Conservation (phyloP, 2,329 filamentous ascomycete genomes). For the Aschersonia sp. region DNA sequence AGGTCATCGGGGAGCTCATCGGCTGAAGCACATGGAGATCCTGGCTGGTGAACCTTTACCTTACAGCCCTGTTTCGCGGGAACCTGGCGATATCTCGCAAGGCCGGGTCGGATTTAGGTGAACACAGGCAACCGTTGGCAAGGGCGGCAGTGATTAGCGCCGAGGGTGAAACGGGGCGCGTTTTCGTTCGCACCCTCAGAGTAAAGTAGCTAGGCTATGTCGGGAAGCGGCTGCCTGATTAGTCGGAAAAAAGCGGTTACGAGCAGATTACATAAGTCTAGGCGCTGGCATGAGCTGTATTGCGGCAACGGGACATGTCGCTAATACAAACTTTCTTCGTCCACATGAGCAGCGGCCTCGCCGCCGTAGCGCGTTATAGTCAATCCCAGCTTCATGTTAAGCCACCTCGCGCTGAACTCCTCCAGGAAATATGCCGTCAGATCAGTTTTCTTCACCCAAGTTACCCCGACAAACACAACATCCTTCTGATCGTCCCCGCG, state of each 20-base stretch:
- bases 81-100: no score
- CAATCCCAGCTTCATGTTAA: not conserved
- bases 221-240: not conserved
- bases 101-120: no score
- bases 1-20: no score
- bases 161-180: no score
- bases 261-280: not conserved
- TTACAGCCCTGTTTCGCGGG: no score
- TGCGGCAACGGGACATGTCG: not conserved
- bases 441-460: not conserved
- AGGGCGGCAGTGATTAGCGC: no score
- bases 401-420: not conserved
- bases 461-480: not conserved
- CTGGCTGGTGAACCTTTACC: no score
- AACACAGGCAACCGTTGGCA: no score
- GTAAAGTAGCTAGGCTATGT: no score
- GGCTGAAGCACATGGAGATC: no score
- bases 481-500: not conserved
- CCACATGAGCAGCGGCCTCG: not conserved
- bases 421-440: not conserved
- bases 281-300: not conserved
- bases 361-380: not conserved
- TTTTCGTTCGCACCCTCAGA: no score
- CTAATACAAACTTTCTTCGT: not conserved
- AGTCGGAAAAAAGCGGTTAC: not conserved